Percentiles rank a stretch among this genome's conserved stretches.
Evolutionary conservation across 805 yeast species (phyloP).

Genomic region (Starmerella kuoi): DNA sequence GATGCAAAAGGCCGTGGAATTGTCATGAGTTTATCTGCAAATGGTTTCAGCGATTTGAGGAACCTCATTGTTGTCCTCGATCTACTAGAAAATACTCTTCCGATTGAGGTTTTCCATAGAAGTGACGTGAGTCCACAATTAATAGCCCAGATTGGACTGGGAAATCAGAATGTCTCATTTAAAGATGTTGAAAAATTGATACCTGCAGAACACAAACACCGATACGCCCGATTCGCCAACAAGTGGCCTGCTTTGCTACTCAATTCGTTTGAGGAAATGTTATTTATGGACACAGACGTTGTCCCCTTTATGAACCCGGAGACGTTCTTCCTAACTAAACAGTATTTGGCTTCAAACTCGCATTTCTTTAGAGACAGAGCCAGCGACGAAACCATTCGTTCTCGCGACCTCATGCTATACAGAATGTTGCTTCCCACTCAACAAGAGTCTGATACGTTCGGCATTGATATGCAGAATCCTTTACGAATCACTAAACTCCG

Average conservation of each 20-base stretch:
- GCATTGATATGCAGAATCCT: background rate
- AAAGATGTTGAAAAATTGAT: background rate
- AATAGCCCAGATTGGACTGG: background rate
- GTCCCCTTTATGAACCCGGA: constrained; percentile 3
- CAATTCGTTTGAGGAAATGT: constrained; percentile 4
- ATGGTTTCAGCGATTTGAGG: background rate
- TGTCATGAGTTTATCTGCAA: background rate
- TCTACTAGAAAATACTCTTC: background rate
- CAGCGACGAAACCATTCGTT: background rate
- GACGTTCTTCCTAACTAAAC: background rate
- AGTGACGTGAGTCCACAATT: background rate
- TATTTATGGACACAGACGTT: constrained; percentile 5
- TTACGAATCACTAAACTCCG: background rate
- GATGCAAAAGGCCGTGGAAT: constrained; percentile 6
- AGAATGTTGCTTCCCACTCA: background rate
- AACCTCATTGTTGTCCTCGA: background rate
- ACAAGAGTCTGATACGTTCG: background rate
- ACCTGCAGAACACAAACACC: background rate
- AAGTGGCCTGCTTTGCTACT: constrained; percentile 6
- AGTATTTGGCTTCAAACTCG: constrained; percentile 1
- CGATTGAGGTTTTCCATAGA: constrained; percentile 3
- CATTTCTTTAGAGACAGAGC: constrained; percentile 8
- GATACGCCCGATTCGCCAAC: background rate
- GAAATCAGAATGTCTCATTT: background rate
- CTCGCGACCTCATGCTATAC: background rate